Base-by-base conservation (phyloP, 108 stramenopile genomes). In the Pseudonitzschia delicatissima region DNA sequence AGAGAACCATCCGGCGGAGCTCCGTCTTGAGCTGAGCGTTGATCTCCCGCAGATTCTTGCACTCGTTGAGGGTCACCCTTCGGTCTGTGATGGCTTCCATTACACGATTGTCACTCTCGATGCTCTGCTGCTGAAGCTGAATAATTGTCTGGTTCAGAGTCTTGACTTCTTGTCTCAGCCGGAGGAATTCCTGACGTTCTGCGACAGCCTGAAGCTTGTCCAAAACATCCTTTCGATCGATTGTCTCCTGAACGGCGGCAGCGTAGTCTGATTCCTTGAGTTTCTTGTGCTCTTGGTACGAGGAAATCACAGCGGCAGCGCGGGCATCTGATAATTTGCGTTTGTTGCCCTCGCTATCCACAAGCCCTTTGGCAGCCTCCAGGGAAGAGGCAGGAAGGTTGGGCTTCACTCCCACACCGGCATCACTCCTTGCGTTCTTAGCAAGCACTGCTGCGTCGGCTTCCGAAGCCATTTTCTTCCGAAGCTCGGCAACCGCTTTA, bases 71-170 rank as follows among this genome's bases (percentile, higher is more conserved):
- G 25, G 60, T 32, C 17, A 61, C 39, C 3, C 39, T 20, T 13
- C 60, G 36, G 11, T 42, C 60, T n/a, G 36, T 42, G 27, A 61
- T 61, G 2, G 60, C 60, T 37, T 61, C 60, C 36, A 61, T 61
- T 13, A 42, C 37, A 21, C 60, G 60, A 15, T 27, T 42, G 12
- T 61, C 60, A 20, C 39, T 42, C 32, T 40, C 36, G 26, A 40
- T 37, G 60, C 26, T 42, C 32, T 61, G 39, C 37, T 61, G 60
- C 26, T 42, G 60, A 15, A 61, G 26, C 32, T 37, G 37, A 2
- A 40, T 35, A 8, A 61, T 23, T 5, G 60, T 42, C 26, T 61
- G 60, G 20, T 61, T 61, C n/a, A 42, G 26, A 23, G 9, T 40
- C 39, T 61, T 61, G 35, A 0, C 25, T 20, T 61, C 39, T 36